phyloP scores from a whole-genome alignment of 257 asterid species.

The Capsicum pubescens region DNA sequence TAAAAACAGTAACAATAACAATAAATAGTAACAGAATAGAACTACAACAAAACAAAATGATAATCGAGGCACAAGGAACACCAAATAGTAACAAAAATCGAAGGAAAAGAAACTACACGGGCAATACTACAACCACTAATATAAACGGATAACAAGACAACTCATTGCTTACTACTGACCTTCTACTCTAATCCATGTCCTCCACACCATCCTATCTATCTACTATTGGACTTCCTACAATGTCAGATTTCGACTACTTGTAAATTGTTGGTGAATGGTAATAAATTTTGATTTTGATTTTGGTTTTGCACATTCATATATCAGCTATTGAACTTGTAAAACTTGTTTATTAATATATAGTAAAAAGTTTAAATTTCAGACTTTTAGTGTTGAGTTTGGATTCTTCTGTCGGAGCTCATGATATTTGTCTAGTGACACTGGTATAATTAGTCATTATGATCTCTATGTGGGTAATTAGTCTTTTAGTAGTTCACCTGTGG shows the following conservation, averaged over 20 bases:
- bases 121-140: too few species aligned
- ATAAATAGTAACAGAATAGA: too few species aligned
- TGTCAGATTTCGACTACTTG: not conserved
- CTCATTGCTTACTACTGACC: too few species aligned
- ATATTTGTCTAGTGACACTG: not conserved
- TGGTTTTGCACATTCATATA: not conserved
- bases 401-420: not conserved
- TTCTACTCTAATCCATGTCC: too few species aligned
- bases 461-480: not conserved
- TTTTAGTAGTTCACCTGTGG: not conserved
- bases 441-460: not conserved
- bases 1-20: too few species aligned
- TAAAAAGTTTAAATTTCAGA: not conserved
- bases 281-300: not conserved
- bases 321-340: slow-evolving; percentile 8
- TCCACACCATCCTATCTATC: too few species aligned
- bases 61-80: too few species aligned
- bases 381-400: not conserved
- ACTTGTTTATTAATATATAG: not conserved
- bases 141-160: too few species aligned
- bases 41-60: too few species aligned
- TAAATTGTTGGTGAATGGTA: not conserved
- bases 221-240: too few species aligned
- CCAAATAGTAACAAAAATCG: too few species aligned
- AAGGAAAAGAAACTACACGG: too few species aligned